Evolutionary conservation across 371 early-diverging fungal genomes (phyloP).

Genomic region (Rhizopus sp.): DNA sequence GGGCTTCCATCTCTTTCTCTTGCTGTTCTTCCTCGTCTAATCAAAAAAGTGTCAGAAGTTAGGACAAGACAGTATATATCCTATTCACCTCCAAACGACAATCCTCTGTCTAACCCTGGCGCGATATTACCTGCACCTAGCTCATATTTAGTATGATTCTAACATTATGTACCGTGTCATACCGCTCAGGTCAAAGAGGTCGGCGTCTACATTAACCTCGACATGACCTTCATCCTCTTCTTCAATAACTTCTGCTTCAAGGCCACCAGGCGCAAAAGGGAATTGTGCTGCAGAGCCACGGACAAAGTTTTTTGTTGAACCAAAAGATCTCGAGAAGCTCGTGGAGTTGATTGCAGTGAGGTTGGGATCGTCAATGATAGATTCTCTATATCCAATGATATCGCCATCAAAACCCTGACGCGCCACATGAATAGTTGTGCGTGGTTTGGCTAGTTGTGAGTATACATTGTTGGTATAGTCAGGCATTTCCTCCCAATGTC

Average conservation of each 20-base stretch:
- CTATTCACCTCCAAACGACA: conserved; percentile 44
- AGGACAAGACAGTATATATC: neutral
- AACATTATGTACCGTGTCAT: conserved; percentile 2
- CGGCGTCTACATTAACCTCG: conserved; percentile 33
- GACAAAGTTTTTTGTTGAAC: conserved; percentile 66
- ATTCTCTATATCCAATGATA: conserved; percentile 52
- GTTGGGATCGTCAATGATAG: conserved; percentile 35
- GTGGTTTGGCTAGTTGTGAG: conserved; percentile 49
- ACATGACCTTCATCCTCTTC: conserved; percentile 30
- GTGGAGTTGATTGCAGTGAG: conserved; percentile 73
- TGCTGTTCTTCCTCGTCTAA: conserved; percentile 8
- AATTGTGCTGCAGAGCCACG: conserved; percentile 71
- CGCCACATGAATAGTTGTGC: conserved; percentile 41
- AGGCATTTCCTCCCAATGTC: conserved; percentile 56
- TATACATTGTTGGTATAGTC: conserved; percentile 44
- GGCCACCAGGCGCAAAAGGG: conserved; percentile 83
- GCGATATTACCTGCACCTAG: conserved; percentile 38
- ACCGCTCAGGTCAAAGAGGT: conserved; percentile 37
- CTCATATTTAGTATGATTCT: neutral
- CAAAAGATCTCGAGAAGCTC: conserved; percentile 72
- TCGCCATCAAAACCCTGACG: conserved; percentile 58
- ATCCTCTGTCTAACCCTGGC: conserved; percentile 70
- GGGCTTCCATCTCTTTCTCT: neutral
- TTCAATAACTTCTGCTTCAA: conserved; percentile 45
- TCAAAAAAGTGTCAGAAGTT: neutral